phyloP scores from a whole-genome alignment of 441 rosid genomes.

The Omphalea diandra region DNA sequence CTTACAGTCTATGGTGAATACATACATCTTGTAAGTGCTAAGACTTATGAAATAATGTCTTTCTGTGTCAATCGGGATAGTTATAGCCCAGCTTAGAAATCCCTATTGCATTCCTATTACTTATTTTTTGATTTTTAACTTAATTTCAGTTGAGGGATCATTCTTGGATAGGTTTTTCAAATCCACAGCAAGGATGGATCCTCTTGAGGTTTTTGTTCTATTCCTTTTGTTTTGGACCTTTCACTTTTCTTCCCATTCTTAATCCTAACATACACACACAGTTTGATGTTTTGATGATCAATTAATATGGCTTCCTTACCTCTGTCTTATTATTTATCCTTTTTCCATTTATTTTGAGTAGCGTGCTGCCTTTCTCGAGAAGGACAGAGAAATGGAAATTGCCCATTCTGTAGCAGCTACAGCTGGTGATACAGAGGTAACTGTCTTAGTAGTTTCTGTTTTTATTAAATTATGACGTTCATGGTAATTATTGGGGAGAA shows the following conservation, averaged over 20 bases:
- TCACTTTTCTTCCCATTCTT: not conserved
- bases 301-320: not conserved
- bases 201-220: slow-evolving; percentile 49
- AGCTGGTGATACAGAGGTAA: slow-evolving; percentile 85
- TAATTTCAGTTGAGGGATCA: slow-evolving; percentile 65
- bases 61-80: not conserved
- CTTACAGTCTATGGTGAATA: not conserved
- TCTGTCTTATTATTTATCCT: slow-evolving; percentile 3
- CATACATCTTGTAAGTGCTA: not conserved
- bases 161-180: slow-evolving; percentile 76
- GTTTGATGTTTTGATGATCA: not conserved
- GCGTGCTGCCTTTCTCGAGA: slow-evolving; percentile 81
- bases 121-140: slow-evolving; percentile 9
- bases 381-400: slow-evolving; percentile 75
- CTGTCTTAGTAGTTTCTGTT: not conserved
- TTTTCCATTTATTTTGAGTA: slow-evolving; percentile 22
- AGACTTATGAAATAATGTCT: not conserved
- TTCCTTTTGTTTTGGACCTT: not conserved
- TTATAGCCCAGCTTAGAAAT: not conserved
- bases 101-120: not conserved
- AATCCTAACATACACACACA: not conserved
- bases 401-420: slow-evolving; percentile 83
- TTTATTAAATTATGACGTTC: not conserved
- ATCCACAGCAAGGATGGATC: slow-evolving; percentile 76
- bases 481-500: not conserved